Evolutionary conservation across 768 basidiomycete genomes (phyloP).

Genomic region (Floccularia luteovirens): DNA sequence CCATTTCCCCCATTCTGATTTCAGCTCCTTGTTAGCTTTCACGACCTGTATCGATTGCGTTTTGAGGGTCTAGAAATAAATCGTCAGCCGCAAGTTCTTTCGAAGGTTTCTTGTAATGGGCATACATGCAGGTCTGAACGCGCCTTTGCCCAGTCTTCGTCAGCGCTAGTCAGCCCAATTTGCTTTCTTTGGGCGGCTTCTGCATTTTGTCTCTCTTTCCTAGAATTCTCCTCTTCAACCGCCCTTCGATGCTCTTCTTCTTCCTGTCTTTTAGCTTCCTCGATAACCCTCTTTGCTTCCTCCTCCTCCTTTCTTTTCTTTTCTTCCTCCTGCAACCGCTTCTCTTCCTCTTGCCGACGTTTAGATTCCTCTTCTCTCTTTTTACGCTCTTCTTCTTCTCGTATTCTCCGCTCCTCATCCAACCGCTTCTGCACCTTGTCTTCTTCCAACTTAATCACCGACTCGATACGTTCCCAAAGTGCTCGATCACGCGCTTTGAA

Average conservation of each 20-base stretch:
- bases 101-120: conserved; percentile 1
- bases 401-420: conserved; percentile 46
- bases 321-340: conserved; percentile 23
- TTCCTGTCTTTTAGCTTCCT: conserved; percentile 22
- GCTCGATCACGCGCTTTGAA: conserved; percentile 49
- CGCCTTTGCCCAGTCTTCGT: conserved; percentile 60
- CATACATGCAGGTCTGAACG: conserved; percentile 47
- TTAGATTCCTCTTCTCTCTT: conserved; percentile 29
- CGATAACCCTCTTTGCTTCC: conserved; percentile 27
- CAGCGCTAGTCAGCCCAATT: conserved; percentile 45
- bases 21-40: conserved; percentile 47
- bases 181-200: conserved; percentile 26
- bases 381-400: conserved; percentile 31
- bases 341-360: conserved; percentile 25
- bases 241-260: conserved; percentile 15
- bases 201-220: conserved; percentile 20
- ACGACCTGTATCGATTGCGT: conserved; percentile 52
- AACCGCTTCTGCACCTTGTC: conserved; percentile 43
- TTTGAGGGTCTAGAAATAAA: conserved; percentile 49
- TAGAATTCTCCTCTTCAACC: conserved; percentile 21
- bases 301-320: conserved; percentile 25
- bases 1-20: conserved; percentile 54
- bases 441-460: conserved; percentile 55
- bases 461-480: conserved; percentile 54
- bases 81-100: conserved; percentile 6